phyloP scores from a whole-genome alignment of 208 protist species.

The Trypanosoma brucei region DNA sequence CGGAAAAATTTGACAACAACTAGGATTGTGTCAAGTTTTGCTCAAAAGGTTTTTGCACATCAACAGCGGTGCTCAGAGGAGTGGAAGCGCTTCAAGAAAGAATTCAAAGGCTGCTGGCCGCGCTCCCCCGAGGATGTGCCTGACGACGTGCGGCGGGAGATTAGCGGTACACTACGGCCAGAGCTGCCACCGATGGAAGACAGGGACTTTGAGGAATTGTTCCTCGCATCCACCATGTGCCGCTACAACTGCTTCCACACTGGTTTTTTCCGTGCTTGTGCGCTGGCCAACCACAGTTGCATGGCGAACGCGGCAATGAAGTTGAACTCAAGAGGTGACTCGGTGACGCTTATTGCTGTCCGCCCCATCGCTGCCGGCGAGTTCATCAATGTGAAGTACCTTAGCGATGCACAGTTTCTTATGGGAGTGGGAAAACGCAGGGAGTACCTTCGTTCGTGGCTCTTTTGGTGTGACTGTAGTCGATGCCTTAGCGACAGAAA shows the following conservation, averaged over 20 bases:
- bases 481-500: constrained; percentile 53
- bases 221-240: constrained; percentile 69
- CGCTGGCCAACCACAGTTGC: constrained; percentile 86
- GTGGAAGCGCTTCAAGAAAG: constrained; percentile 49
- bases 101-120: constrained; percentile 79
- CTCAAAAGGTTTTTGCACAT: constrained; percentile 44
- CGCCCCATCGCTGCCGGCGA: constrained; percentile 58
- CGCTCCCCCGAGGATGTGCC: constrained; percentile 53
- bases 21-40: constrained; percentile 62
- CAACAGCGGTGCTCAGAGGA: constrained; percentile 30
- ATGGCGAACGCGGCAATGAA: constrained; percentile 88
- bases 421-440: constrained; percentile 73
- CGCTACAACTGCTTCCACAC: constrained; percentile 87
- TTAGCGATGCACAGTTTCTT: constrained; percentile 77
- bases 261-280: constrained; percentile 83
- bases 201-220: constrained; percentile 51
- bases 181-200: constrained; percentile 40
- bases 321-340: constrained; percentile 46
- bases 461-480: constrained; percentile 78
- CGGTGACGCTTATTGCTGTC: constrained; percentile 74
- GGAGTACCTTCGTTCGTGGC: constrained; percentile 74
- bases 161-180: constrained; percentile 29
- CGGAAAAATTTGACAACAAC: constrained; percentile 44
- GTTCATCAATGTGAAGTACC: constrained; percentile 85
- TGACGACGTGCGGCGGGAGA: constrained; percentile 32